These are phyloP conservation scores for Grigorovia yakushimaensis DNA, from an alignment of 805 yeast species.

Conservation along the genomic window DNA sequence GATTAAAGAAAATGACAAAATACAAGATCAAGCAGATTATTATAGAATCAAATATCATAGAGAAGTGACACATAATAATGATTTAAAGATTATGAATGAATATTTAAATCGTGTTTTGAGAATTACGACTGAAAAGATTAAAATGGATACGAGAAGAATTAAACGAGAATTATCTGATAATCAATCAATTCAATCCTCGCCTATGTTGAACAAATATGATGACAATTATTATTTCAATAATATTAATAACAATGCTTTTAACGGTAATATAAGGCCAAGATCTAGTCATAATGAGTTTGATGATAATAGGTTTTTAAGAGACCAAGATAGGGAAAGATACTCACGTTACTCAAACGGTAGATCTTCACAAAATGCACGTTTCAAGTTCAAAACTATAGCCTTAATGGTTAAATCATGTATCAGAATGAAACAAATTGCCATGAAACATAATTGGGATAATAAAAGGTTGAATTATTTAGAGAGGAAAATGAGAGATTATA, in stretches of 20 bases:
- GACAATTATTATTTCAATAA: neutral
- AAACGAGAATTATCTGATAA: constrained; percentile 15
- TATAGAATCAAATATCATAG: constrained; percentile 24
- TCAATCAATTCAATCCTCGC: neutral
- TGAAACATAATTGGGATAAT: constrained; percentile 19
- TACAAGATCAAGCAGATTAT: constrained; percentile 20
- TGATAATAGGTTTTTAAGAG: neutral
- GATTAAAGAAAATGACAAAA: neutral
- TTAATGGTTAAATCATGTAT: constrained; percentile 23
- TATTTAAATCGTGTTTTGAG: constrained; percentile 25
- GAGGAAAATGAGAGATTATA: constrained; percentile 14
- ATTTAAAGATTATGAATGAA: constrained; percentile 23
- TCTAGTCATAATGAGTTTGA: neutral
- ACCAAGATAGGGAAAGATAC: neutral
- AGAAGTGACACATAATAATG: constrained; percentile 27
- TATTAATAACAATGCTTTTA: neutral
- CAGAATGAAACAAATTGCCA: constrained; percentile 19
- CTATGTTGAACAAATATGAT: neutral
- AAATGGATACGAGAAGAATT: constrained; percentile 21
- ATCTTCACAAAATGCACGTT: neutral
- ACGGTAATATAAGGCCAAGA: neutral
- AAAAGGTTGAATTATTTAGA: constrained; percentile 19
- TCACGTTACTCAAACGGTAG: no score
- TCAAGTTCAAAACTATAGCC: constrained; percentile 24
- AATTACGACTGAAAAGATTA: constrained; percentile 23